These are phyloP conservation scores for Cytospora leucostoma DNA, from an alignment of 2,329 filamentous ascomycete genomes.

Conservation along the genomic window DNA sequence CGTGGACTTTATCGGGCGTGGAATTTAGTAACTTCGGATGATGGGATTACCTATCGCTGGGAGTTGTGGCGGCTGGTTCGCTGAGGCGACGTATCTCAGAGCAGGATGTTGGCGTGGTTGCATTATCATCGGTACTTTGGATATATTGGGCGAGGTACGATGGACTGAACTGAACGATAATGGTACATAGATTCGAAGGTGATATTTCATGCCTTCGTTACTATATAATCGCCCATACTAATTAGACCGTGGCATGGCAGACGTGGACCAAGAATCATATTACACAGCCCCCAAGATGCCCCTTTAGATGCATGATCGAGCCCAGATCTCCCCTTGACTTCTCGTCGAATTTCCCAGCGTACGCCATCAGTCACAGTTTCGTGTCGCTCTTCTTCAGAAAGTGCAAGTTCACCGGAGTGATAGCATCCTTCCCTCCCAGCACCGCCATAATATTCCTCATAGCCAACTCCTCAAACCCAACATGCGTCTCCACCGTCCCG, in stretches of 20 bases:
- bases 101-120: not conserved
- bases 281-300: not conserved
- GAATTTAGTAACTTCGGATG: not conserved
- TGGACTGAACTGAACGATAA: not conserved
- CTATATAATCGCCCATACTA: not conserved
- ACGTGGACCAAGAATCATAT: not conserved
- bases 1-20: slow-evolving; percentile 25
- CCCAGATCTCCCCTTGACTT: not conserved
- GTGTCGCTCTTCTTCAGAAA: slow-evolving; percentile 41
- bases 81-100: not conserved
- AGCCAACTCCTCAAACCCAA: slow-evolving; percentile 66
- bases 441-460: slow-evolving; percentile 68
- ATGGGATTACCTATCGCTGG: not conserved
- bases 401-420: slow-evolving; percentile 66
- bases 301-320: not conserved
- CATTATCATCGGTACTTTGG: not conserved
- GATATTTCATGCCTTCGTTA: not conserved
- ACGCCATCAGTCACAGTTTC: not conserved
- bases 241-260: not conserved
- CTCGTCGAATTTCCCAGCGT: not conserved
- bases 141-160: not conserved
- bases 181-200: slow-evolving; percentile 1
- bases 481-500: slow-evolving; percentile 65
- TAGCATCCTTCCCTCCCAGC: slow-evolving; percentile 49
- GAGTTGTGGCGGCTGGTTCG: not conserved